phyloP scores from a whole-genome alignment of 106 monocot species.

The Gastrodia elata region DNA sequence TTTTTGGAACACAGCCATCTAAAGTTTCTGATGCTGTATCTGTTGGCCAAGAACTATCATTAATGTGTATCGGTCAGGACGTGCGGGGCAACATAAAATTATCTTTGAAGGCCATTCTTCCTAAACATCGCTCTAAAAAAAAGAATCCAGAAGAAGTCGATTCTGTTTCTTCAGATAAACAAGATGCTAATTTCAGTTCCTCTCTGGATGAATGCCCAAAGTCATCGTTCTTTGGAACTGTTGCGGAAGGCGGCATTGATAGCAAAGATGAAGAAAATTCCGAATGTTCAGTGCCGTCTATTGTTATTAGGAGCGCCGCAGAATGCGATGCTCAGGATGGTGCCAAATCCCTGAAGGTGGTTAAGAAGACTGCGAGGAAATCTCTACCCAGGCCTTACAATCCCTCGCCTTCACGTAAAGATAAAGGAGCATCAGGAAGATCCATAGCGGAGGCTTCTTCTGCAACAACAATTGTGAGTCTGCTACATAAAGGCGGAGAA shows the following conservation, averaged over 20 bases:
- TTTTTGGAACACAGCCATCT: conserved; percentile 37
- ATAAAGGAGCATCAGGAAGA: conserved; percentile 7
- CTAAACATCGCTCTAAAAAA: conserved; percentile 17
- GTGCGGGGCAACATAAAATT: conserved; percentile 86
- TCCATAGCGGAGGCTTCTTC: conserved; percentile 4
- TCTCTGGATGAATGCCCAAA: conserved; percentile 10
- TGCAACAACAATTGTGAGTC: not conserved
- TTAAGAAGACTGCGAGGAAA: conserved; percentile 25
- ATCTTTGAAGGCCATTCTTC: conserved; percentile 64
- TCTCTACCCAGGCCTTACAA: conserved; percentile 41
- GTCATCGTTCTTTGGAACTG: conserved; percentile 2
- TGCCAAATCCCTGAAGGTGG: conserved; percentile 1
- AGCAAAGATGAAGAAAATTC: conserved; percentile 12
- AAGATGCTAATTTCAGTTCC: conserved; percentile 17
- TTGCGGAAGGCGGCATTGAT: conserved; percentile 7
- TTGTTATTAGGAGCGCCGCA: conserved; percentile 62
- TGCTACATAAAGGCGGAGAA: not conserved
- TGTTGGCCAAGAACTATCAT: conserved; percentile 66
- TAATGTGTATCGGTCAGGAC: conserved; percentile 83
- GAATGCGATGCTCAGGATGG: conserved; percentile 58
- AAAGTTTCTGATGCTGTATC: conserved; percentile 75
- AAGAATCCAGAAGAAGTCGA: conserved; percentile 3
- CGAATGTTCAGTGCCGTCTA: conserved; percentile 28
- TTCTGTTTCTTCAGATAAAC: conserved; percentile 7
- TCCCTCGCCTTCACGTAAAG: not conserved